Evolutionary conservation across 1,284 basidiomycete genomes (phyloP), one percentile per base, ranked within the genome.

Genomic region (Tilletia caries): DNA sequence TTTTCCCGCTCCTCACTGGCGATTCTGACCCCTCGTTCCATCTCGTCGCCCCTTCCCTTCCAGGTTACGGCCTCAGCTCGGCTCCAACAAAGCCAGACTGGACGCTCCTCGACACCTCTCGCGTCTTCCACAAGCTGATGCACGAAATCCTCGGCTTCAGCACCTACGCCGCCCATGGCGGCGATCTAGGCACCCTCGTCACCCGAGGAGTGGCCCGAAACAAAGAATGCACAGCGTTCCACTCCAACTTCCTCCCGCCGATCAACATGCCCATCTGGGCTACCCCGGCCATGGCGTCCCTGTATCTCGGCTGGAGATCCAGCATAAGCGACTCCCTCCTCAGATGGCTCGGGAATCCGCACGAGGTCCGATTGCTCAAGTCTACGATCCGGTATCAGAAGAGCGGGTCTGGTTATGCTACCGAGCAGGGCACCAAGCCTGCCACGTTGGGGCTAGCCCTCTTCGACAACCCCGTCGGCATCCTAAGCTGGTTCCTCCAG

Each of bases 31-130:
- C 74, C 2, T 69, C 74, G 1, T 78, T 79, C 52, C 70, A 79
- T 48, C 77, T 79, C 52, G 69, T 78, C n/a, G 74, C 76, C 12
- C 78, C 78, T n/a, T 78, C 77, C 15, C 52, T 79, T 25, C 73
- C 74, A n/a, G 52, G 52, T 54, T 79, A 71, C 52, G 75, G 71
- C 10, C 68, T 79, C 12, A 78, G 76, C 12, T 69, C 68, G 15
- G 68, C 66, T 2, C 76, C 76, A 0, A 67, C 72, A 0, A 68
- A 69, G 25, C 72, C 74, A 20, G 76, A 72, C 2, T 76, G 76
- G 76, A 72, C 69, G 20, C 62, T 77, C 1, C 18, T 68, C 4
- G 77, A 78, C 27, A 68, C 73, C 3, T 75, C 74, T 1, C 43
- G 75, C 2, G 68, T 78, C 3, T 74, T 78, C 23, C 71, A 78